Conservation (phyloP, 2,329 filamentous ascomycete genomes). For the Aspergillus pseudotamarii region DNA sequence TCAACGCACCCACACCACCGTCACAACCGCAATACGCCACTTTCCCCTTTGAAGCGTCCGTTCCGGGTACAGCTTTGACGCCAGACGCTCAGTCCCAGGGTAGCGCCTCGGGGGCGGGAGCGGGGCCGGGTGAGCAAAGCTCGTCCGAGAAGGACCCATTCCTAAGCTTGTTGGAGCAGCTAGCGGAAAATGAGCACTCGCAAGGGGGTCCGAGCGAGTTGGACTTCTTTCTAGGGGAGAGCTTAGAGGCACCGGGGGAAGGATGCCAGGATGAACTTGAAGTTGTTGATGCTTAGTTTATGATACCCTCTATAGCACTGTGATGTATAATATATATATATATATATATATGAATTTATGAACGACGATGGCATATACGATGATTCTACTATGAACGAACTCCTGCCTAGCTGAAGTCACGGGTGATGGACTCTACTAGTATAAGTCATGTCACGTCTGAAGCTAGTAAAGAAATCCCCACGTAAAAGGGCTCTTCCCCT, state of each 20-base stretch:
- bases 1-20: slow-evolving; percentile 32
- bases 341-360: background rate
- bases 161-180: slow-evolving; percentile 74
- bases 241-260: slow-evolving; percentile 13
- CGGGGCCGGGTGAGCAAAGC: slow-evolving; percentile 47
- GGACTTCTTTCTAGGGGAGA: slow-evolving; percentile 70
- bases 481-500: background rate
- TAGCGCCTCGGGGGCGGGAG: slow-evolving; percentile 32
- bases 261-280: background rate
- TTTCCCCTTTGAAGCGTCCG: slow-evolving; percentile 39
- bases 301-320: slow-evolving; percentile 7
- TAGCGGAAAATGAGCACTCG: slow-evolving; percentile 75
- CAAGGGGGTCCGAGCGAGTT: slow-evolving; percentile 71
- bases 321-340: background rate
- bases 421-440: no score
- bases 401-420: background rate
- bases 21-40: slow-evolving; percentile 40
- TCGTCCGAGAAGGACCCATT: slow-evolving; percentile 79
- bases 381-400: background rate
- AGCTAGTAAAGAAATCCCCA: no score
- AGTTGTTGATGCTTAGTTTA: background rate
- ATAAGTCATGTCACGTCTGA: no score
- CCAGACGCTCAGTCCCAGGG: slow-evolving; percentile 50
- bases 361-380: background rate
- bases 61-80: slow-evolving; percentile 28